Base-by-base conservation (phyloP, 2,329 filamentous ascomycete genomes). In the Xylariales sp. region DNA sequence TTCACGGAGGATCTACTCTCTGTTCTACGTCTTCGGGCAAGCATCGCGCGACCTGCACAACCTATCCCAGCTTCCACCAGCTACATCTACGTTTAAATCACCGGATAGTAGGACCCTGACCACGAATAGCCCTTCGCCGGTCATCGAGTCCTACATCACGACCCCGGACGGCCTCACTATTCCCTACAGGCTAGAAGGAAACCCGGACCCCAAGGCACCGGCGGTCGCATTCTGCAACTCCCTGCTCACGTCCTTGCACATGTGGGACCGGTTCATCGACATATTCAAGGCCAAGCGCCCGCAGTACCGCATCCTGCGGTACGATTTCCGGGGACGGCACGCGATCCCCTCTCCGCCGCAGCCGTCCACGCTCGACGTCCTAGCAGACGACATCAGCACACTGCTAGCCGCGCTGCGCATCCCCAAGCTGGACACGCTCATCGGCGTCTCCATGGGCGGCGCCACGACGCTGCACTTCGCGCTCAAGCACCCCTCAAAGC, bases 371-470 rank as follows among this genome's bases (percentile, higher is more conserved):
- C 80, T 95, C 48, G 88, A 91, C 71, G 81, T 89, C 2, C 83
- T 96, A 0, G 87, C 91, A 3, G 84, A 86, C 7, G 93, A 97
- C 75, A 82, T 96, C 28, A 82, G 85, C 45, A 79, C 83, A 0
- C 78, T 97, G 0, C 86, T 97, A 3, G 84, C 90, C 61, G 88
- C 90, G 0, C 84, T 97, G 36, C 87, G 91, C 56, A 89, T 94
- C 49, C 83, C 86, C 9, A 86, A 87, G 74, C 87, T 92, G 0
- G 87, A 90, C 41, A 84, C 87, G 0, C 82, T 95, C 0, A 82
- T 96, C 23, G 93, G 93, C 23, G 93, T 97, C 3, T 93, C 90
- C 43, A 89, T 96, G 78, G 93, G 93, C 70, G 93, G 93, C 60
- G 92, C 91, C 1, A 96, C 93, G 0, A 85, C 90, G 0, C 85